Base-by-base conservation (phyloP, 2,329 filamentous ascomycete species). In the Herpotrichia juniperi region DNA sequence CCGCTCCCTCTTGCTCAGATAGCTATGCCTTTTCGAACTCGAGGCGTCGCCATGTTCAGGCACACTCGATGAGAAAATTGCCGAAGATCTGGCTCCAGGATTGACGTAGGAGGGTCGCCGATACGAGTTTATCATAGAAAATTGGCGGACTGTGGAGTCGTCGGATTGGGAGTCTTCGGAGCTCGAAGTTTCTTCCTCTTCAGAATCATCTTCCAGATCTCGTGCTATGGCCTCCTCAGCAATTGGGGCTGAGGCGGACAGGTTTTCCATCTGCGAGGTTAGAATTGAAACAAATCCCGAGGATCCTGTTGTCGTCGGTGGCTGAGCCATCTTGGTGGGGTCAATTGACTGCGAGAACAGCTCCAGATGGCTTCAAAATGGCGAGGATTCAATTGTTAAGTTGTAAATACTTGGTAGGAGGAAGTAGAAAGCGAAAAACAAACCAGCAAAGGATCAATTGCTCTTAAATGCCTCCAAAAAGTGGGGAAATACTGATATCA, bases 101-200 rank as follows among this genome's bases (percentile, higher is more conserved):
- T 88, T 87, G 37, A 94, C 87, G 67, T 87, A 89, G 60, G 86
- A 89, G 1, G 91, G 90, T 40, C 91, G 84, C 49, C 89, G 85
- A 75, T 94, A 96, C 26, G 84, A 84, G 30, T 83, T 81, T 16
- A 81, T 79, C 76, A 88, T 80, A 14, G 84, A 71, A 51, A 64
- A 73, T 42, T 77, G 74, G 58, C 76, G 74, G 47, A 78, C 62
- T 9, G 78, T 76, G 80, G 81, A 67, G 73, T 78, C 49, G 77
- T 60, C 75, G 49, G 56, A 69, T 32, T 84, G 83, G 46, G 84
- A 80, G 28, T 86, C 84, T 1, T 82, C 80, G 54, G 83, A 87
- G 3, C 82, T 81, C 7, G 90, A 75, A 67, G 91, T 59, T 5
- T 58, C 46, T 25, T 55, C 45, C 11, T 54, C 53, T 4, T 48